Evolutionary conservation across 2,329 filamentous ascomycete species (phyloP).

Genomic region (Ophiostoma australiae): DNA sequence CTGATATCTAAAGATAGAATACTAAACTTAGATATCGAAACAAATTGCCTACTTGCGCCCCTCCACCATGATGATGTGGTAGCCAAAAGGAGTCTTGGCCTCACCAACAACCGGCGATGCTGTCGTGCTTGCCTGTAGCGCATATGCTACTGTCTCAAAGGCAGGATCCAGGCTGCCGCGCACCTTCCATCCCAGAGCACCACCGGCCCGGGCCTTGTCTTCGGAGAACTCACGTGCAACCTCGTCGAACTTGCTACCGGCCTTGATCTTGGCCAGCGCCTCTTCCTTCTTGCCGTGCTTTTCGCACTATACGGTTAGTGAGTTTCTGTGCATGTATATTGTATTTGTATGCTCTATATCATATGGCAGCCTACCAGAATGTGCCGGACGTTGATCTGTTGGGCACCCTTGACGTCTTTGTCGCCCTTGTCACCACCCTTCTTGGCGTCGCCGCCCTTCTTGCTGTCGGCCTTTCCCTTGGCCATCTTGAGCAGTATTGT

Average conservation of each 20-base stretch:
- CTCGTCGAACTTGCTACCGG: constrained; percentile 67
- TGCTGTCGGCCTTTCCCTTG: constrained; percentile 28
- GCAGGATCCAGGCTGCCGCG: constrained; percentile 61
- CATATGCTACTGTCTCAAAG: constrained; percentile 70
- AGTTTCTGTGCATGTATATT: not conserved
- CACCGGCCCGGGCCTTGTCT: constrained; percentile 69
- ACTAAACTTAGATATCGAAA: not conserved
- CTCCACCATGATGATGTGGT: constrained; percentile 76
- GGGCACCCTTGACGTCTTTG: constrained; percentile 29
- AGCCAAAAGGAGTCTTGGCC: constrained; percentile 69
- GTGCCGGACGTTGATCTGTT: constrained; percentile 64
- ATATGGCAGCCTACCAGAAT: constrained; percentile 49
- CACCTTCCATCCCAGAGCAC: constrained; percentile 67
- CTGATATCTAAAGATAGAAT: not conserved
- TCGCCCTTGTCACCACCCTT: constrained; percentile 23
- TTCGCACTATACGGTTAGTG: constrained; percentile 52
- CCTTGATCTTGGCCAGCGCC: constrained; percentile 62
- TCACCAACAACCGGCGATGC: constrained; percentile 61
- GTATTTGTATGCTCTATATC: not conserved
- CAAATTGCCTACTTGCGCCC: constrained; percentile 43
- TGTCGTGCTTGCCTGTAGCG: constrained; percentile 61
- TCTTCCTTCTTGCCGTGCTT: constrained; percentile 76
- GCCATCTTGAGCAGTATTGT: constrained; percentile 21
- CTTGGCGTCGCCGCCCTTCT: constrained; percentile 25
- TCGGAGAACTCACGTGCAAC: constrained; percentile 69